Evolutionary conservation across 179 eudicot species (phyloP).

Genomic region (Gypsophila paniculata): DNA sequence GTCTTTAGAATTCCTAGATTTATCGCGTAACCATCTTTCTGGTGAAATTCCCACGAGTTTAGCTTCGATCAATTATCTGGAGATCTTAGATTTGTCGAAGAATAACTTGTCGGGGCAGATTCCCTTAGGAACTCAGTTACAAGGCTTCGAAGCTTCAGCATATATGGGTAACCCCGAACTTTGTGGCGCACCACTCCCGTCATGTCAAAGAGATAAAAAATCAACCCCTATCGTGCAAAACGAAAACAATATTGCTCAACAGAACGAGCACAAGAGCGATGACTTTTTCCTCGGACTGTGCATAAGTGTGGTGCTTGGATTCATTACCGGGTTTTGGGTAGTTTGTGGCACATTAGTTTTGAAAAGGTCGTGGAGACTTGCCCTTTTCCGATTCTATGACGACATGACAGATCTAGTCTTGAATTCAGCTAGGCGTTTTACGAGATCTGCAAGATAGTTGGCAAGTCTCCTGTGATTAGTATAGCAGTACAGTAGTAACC

Average conservation of each 20-base stretch:
- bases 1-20: constrained; percentile 3
- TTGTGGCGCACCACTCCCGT: constrained; percentile 26
- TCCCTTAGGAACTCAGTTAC: constrained; percentile 18
- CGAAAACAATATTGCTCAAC: background rate
- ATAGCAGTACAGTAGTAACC: no score
- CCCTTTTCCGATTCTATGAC: constrained; percentile 14
- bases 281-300: constrained; percentile 16
- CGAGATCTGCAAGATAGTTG: no score
- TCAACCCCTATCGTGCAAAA: background rate
- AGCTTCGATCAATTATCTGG: background rate
- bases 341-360: constrained; percentile 23
- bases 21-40: constrained; percentile 21
- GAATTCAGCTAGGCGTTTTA: background rate
- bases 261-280: constrained; percentile 4
- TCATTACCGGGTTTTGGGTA: constrained; percentile 25
- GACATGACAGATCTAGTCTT: background rate
- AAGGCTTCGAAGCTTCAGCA: constrained; percentile 14
- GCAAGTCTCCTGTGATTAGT: no score
- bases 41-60: constrained; percentile 24
- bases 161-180: constrained; percentile 23
- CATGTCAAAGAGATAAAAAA: constrained; percentile 14
- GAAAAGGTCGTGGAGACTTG: constrained; percentile 23
- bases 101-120: constrained; percentile 23
- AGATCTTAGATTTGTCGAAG: constrained; percentile 18
- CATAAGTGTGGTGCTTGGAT: constrained; percentile 25